Evolutionary conservation across 2,329 filamentous ascomycete species (phyloP).

Genomic region (Colletotrichum sp.): DNA sequence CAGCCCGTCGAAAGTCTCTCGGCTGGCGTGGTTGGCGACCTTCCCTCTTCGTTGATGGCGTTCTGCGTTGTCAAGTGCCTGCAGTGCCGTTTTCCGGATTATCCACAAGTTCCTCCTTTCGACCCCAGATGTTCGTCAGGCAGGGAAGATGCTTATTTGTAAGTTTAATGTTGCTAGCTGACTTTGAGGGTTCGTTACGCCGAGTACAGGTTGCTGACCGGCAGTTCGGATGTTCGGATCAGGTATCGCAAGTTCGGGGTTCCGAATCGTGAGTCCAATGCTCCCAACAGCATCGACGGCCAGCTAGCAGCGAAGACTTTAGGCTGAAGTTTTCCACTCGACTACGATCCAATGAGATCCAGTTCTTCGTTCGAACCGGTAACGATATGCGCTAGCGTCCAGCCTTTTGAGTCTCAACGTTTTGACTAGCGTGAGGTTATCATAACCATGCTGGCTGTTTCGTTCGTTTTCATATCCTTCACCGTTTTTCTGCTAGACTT

Average conservation of each 20-base stretch:
- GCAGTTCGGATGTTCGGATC: not conserved
- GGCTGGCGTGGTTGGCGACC: fast-evolving
- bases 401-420: not conserved
- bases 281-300: not conserved
- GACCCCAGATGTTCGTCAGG: not conserved
- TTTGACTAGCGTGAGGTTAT: not conserved
- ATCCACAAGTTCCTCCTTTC: not conserved
- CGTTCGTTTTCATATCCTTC: not conserved
- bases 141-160: not conserved
- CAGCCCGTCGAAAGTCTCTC: not conserved
- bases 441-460: not conserved
- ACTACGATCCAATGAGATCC: not conserved
- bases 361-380: not conserved
- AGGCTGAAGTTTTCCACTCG: not conserved
- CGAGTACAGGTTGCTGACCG: not conserved
- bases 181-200: not conserved
- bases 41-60: not conserved
- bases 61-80: not conserved
- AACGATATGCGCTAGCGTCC: not conserved
- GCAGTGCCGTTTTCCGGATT: not conserved
- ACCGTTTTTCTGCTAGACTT: not conserved
- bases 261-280: not conserved
- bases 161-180: not conserved
- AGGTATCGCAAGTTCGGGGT: not conserved
- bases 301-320: not conserved